A percentile compares a stretch with the other conserved stretches of the same genome.
phyloP scores from a whole-genome alignment of 352 stramenopile genomes.

The Lagenidium giganteum region DNA sequence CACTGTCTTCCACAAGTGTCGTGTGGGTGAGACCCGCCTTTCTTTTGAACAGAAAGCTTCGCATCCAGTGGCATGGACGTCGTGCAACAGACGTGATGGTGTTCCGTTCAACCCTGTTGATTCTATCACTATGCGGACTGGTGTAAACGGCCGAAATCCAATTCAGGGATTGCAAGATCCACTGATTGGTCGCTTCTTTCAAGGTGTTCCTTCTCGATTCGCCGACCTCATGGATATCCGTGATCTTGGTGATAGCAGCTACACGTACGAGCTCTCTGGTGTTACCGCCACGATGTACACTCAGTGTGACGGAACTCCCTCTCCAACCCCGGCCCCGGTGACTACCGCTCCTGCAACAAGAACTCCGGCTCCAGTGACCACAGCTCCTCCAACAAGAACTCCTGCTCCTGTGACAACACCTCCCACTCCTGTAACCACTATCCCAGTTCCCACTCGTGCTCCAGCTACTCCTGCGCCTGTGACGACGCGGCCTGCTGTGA shows the following conservation, averaged over 20 bases:
- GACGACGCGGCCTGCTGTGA: no score
- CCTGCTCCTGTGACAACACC: no score
- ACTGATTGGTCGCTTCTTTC: constrained; percentile 10
- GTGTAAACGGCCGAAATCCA: constrained; percentile 11
- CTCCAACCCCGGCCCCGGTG: background rate
- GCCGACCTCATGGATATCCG: constrained; percentile 11
- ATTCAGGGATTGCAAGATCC: constrained; percentile 9
- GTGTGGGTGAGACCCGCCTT: constrained; percentile 30
- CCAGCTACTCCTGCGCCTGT: no score
- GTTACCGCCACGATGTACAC: constrained; percentile 14
- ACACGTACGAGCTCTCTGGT: constrained; percentile 16
- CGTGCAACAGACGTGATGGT: constrained; percentile 31
- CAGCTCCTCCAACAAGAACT: background rate
- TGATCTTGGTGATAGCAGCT: constrained; percentile 13
- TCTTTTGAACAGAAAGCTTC: constrained; percentile 42
- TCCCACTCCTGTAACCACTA: no score
- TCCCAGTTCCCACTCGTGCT: no score
- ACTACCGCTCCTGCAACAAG: constrained; percentile 4
- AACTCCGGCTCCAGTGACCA: background rate
- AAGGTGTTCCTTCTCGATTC: constrained; percentile 6
- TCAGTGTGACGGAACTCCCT: constrained; percentile 4
- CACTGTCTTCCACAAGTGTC: constrained; percentile 61
- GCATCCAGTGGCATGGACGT: constrained; percentile 38
- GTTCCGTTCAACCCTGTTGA: constrained; percentile 35
- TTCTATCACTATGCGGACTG: constrained; percentile 2